These are phyloP conservation scores for Calonectria ilicicola DNA, from an alignment of 2,329 filamentous ascomycete genomes.

Conservation along the genomic window DNA sequence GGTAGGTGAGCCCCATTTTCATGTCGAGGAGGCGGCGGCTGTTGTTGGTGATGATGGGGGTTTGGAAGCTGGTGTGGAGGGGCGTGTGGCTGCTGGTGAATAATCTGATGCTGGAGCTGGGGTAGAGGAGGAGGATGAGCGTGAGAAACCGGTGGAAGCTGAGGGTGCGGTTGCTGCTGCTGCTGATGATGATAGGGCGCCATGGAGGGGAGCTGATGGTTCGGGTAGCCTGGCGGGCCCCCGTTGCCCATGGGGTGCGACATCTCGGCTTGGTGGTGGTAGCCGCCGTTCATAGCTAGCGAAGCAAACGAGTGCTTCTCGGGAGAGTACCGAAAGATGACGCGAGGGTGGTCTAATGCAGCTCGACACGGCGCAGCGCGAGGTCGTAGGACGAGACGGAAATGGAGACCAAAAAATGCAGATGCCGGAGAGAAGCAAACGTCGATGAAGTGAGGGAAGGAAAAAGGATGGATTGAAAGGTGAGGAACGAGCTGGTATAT, in stretches of 20 bases:
- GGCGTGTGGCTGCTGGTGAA: constrained; percentile 41
- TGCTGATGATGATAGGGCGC: constrained; percentile 35
- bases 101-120: constrained; percentile 33
- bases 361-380: background rate
- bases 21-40: constrained; percentile 31
- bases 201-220: constrained; percentile 35
- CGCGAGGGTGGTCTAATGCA: background rate
- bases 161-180: constrained; percentile 36
- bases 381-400: background rate
- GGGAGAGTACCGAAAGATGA: background rate
- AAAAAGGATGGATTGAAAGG: constrained; percentile 3
- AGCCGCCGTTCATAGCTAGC: constrained; percentile 46
- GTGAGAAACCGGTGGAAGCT: constrained; percentile 34
- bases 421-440: background rate
- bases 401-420: background rate
- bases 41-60: constrained; percentile 41
- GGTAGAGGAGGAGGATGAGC: constrained; percentile 29
- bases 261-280: constrained; percentile 44
- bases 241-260: constrained; percentile 43
- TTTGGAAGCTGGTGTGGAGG: constrained; percentile 39
- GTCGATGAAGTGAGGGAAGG: background rate
- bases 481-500: constrained; percentile 9
- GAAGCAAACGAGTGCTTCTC: constrained; percentile 6
- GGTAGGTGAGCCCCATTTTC: constrained; percentile 36
- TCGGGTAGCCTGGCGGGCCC: constrained; percentile 37